These are phyloP conservation scores for Podaxis sp. DNA, from an alignment of 768 basidiomycete species.

Conservation along the genomic window DNA sequence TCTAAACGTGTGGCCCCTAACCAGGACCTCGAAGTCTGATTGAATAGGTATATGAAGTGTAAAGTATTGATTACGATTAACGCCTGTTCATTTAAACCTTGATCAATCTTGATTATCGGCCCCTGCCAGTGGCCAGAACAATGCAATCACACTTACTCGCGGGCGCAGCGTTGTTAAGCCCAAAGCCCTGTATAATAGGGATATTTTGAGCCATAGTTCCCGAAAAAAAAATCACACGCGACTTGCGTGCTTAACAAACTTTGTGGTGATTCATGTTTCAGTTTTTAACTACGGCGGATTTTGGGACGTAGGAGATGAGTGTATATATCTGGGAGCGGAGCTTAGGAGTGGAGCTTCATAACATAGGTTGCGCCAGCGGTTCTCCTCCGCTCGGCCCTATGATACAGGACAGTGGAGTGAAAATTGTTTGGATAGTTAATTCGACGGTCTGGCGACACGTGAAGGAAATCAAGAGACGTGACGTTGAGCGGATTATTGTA, in stretches of 20 bases:
- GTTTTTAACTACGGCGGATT: not conserved
- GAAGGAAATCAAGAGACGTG: not conserved
- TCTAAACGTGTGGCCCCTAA: too few species aligned
- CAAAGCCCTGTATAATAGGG: not conserved
- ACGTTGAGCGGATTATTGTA: not conserved
- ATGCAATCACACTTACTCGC: not conserved
- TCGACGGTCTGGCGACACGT: not conserved
- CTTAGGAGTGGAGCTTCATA: too few species aligned
- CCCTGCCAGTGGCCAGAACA: not conserved
- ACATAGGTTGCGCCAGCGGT: too few species aligned
- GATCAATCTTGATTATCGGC: too few species aligned
- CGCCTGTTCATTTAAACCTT: too few species aligned
- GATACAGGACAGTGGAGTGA: too few species aligned
- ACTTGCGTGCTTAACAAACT: not conserved
- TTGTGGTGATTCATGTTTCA: not conserved
- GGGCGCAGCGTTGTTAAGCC: not conserved
- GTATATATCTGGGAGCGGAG: too few species aligned
- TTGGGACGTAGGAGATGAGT: not conserved
- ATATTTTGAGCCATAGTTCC: not conserved
- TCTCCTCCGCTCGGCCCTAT: too few species aligned
- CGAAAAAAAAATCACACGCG: not conserved
- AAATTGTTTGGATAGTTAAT: too few species aligned
- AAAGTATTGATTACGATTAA: too few species aligned
- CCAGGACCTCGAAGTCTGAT: too few species aligned
- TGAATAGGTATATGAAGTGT: too few species aligned